Evolutionary conservation across 1,139 yeast species (phyloP), one percentile per base, ranked within the genome.

Genomic region (Blastobotrys apis): DNA sequence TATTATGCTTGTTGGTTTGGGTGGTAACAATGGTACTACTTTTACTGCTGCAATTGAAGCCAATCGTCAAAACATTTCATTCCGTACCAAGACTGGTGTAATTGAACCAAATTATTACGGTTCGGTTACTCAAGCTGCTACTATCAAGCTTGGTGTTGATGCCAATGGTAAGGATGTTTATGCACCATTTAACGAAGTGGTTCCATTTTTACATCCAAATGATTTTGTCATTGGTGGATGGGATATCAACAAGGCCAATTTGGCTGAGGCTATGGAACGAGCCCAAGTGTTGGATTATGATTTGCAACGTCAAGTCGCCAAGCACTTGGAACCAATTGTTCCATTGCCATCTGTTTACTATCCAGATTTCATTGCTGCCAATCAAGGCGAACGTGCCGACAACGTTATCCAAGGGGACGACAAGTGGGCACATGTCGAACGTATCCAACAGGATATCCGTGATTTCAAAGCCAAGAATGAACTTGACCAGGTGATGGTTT

Each of bases 21-120:
- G 97, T 59, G 97, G 97, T 69, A 90, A 90, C 74, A 90, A 90
- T 63, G 97, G 97, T 68, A 77, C 96, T 51, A 90, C 97, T 20
- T 74, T 90, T 58, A 78, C 88, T 49, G 88, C 94, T 43, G 83
- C 96, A 16, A 75, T 83, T 44, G 77, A 84, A 56, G 95, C 97
- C 50, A 90, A 90, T 73, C 86, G 84, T 62, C 76, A 84, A 67
- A 75, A 84, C 53, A 68, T 90, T 52, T 69, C 78, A 43, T 90
- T 90, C 71, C 80, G 85, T 61, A 88, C 84, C 60, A 87, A 87
- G 71, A 84, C 81, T 53, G 95, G 95, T 46, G 73, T 72, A 37
- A 75, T 80, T 43, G 80, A 82, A 63, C 87, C 96, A 51, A 88
- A 88, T 70, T 88, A 88, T 69, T 88, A 78, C 58, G 97, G 97